phyloP scores from a whole-genome alignment of 768 basidiomycete genomes.

The Coprinellus micaceus region DNA sequence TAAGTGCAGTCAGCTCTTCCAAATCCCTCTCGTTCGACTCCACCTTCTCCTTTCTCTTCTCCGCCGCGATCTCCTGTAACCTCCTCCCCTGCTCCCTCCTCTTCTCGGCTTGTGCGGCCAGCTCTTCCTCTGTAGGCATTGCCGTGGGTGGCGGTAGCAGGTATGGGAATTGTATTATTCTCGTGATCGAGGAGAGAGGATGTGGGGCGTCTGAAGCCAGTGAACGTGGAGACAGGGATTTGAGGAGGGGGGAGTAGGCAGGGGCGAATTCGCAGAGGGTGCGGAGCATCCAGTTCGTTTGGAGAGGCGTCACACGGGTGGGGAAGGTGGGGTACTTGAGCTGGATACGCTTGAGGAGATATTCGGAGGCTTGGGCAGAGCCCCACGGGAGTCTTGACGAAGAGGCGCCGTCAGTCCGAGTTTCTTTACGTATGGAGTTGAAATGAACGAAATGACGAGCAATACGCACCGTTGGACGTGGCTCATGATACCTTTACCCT shows the following conservation, averaged over 20 bases:
- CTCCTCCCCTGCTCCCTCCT: constrained; percentile 82
- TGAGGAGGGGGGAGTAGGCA: constrained; percentile 71
- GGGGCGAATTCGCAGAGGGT: constrained; percentile 80
- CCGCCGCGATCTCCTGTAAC: constrained; percentile 88
- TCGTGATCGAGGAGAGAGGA: constrained; percentile 57
- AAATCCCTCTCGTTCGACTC: constrained; percentile 74
- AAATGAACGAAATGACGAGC: too few relatives aligned
- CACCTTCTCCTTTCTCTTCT: constrained; percentile 83
- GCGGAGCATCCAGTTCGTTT: constrained; percentile 87
- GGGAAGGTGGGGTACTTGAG: constrained; percentile 95
- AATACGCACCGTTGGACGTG: constrained; percentile 80
- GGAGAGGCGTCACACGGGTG: constrained; percentile 70
- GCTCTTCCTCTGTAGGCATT: constrained; percentile 85
- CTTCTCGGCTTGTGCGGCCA: constrained; percentile 72
- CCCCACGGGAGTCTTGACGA: constrained; percentile 99
- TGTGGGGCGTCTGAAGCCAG: constrained; percentile 43
- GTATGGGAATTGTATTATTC: constrained; percentile 88
- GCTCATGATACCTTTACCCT: constrained; percentile 79
- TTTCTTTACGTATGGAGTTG: too few relatives aligned
- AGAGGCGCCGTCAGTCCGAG: too few relatives aligned
- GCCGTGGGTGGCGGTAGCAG: constrained; percentile 61
- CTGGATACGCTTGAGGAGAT: constrained; percentile 89
- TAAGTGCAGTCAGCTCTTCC: constrained; percentile 58
- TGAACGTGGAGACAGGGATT: constrained; percentile 40
- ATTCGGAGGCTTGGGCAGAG: constrained; percentile 83